Evolutionary conservation across 2,329 filamentous ascomycete species (phyloP).

Genomic region (Nemania diffusa): DNA sequence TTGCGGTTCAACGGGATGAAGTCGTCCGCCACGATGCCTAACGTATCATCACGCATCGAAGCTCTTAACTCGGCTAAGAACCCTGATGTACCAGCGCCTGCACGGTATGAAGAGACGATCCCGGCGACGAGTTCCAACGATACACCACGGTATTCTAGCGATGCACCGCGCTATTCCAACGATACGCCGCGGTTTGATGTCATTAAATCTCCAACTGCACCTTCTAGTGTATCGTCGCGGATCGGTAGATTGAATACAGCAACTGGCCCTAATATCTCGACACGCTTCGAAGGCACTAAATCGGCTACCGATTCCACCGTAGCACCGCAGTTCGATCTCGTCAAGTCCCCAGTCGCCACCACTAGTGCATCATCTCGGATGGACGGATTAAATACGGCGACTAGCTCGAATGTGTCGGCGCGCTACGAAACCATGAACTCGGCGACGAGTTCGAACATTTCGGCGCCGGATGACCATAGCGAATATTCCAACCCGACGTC

Average conservation of each 20-base stretch:
- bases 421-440: conserved; percentile 28
- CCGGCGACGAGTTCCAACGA: not conserved
- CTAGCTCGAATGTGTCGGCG: conserved; percentile 23
- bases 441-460: conserved; percentile 47
- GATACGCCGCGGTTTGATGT: conserved; percentile 13
- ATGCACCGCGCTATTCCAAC: conserved; percentile 18
- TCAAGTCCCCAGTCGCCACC: not conserved
- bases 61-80: not conserved
- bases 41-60: conserved; percentile 16
- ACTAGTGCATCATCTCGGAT: not conserved
- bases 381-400: conserved; percentile 20
- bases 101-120: conserved; percentile 15
- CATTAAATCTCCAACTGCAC: conserved; percentile 7
- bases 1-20: conserved; percentile 27
- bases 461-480: conserved; percentile 88
- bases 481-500: conserved; percentile 92
- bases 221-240: not conserved
- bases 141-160: conserved; percentile 1
- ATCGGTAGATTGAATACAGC: not conserved
- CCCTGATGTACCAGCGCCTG: conserved; percentile 8
- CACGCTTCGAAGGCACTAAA: not conserved
- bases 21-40: conserved; percentile 7
- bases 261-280: not conserved
- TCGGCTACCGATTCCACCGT: not conserved
- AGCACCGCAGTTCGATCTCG: not conserved